phyloP scores from a whole-genome alignment of 2,329 filamentous ascomycete genomes.

The Phialophora verrucosa region DNA sequence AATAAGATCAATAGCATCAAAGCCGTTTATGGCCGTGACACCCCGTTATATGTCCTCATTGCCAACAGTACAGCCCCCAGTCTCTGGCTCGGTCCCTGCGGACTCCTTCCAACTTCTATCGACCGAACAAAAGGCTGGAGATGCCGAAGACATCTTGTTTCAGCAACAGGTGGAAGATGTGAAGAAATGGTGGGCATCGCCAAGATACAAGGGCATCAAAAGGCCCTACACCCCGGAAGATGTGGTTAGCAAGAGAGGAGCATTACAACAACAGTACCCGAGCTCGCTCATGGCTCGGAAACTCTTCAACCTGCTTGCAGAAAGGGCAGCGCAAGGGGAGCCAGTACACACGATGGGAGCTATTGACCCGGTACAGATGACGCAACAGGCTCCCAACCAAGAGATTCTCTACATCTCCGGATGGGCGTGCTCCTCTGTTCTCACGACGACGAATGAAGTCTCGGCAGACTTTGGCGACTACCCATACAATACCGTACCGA shows the following conservation, averaged over 20 bases:
- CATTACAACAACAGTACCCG: constrained; percentile 83
- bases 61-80: constrained; percentile 63
- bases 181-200: constrained; percentile 85
- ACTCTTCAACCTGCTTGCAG: constrained; percentile 84
- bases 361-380: constrained; percentile 99
- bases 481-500: constrained; percentile 97
- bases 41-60: constrained; percentile 61
- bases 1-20: constrained; percentile 17
- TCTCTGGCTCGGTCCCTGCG: constrained; percentile 66
- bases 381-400: constrained; percentile 93
- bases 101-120: constrained; percentile 87
- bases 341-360: constrained; percentile 98
- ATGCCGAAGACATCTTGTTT: constrained; percentile 83
- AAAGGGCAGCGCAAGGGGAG: constrained; percentile 76
- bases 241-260: constrained; percentile 90
- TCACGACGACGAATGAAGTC: constrained; percentile 95
- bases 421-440: constrained; percentile 93
- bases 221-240: constrained; percentile 88
- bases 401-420: constrained; percentile 96
- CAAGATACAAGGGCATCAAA: constrained; percentile 86
- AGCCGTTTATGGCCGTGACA: constrained; percentile 18
- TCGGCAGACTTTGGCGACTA: constrained; percentile 98
- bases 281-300: constrained; percentile 95
- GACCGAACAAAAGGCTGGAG: constrained; percentile 75
- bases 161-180: constrained; percentile 83